Percentiles rank a stretch among this genome's conserved stretches.
phyloP scores from a whole-genome alignment of 2,329 filamentous ascomycete species.

The Penicillium sp. region DNA sequence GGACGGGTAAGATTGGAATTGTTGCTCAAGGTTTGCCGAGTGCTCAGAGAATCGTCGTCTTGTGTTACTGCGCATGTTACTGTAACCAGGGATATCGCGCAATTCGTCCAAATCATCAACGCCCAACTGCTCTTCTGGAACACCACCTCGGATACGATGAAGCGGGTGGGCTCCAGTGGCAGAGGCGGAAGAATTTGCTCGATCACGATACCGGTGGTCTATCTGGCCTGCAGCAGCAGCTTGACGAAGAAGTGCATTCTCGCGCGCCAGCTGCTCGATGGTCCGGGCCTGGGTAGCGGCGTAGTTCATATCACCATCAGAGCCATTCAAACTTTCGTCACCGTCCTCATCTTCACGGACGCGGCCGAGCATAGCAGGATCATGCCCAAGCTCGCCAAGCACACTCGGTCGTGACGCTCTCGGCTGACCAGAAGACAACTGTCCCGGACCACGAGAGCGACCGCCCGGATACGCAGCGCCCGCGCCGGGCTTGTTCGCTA shows the following conservation, averaged over 20 bases:
- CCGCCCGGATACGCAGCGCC: conserved; percentile 25
- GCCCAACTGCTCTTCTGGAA: conserved; percentile 46
- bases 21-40: conserved; percentile 41
- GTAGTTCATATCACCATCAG: conserved; percentile 40
- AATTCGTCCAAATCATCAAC: conserved; percentile 47
- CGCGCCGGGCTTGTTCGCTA: conserved; percentile 33
- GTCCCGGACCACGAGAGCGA: conserved; percentile 42
- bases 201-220: conserved; percentile 40
- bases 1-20: conserved; percentile 36
- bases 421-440: conserved; percentile 71
- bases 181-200: conserved; percentile 42
- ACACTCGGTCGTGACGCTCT: conserved; percentile 65
- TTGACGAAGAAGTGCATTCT: conserved; percentile 49
- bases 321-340: conserved; percentile 38
- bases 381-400: conserved; percentile 47
- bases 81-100: conserved; percentile 40
- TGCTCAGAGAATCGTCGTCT: conserved; percentile 47
- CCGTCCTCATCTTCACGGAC: conserved; percentile 51
- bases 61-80: conserved; percentile 36
- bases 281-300: conserved; percentile 42
- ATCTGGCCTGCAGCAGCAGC: conserved; percentile 42
- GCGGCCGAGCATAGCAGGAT: conserved; percentile 46
- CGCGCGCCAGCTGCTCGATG: conserved; percentile 47
- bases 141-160: conserved; percentile 42
- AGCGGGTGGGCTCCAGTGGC: conserved; percentile 32